These are phyloP conservation scores for Ceratopteris richardii DNA, from an alignment of 75 land plant species.

Conservation along the genomic window DNA sequence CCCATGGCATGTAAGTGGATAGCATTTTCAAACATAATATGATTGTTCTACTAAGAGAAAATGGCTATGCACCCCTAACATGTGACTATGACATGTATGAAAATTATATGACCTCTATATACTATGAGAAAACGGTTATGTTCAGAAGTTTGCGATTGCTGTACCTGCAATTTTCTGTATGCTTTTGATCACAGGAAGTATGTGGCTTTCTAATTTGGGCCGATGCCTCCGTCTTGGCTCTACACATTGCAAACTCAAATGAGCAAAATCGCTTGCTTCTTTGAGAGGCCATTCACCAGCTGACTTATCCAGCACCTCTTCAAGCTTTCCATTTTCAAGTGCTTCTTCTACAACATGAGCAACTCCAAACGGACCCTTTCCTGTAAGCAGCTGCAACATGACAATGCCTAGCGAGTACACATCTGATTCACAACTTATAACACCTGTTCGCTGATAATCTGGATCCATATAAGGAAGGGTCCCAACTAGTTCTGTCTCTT, in stretches of 20 bases:
- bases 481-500: conserved; percentile 24
- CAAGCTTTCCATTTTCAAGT: conserved; percentile 13
- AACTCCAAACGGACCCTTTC: conserved; percentile 15
- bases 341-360: conserved; percentile 19
- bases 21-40: too few species aligned
- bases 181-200: conserved; percentile 45
- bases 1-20: too few species aligned
- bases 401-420: conserved; percentile 31
- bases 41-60: too few species aligned
- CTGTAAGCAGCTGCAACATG: conserved; percentile 31
- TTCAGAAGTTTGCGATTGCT: too few species aligned
- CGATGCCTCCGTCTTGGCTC: conserved; percentile 30
- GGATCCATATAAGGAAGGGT: conserved; percentile 39
- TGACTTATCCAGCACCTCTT: conserved; percentile 16
- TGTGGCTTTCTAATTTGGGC: conserved; percentile 38
- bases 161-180: too few species aligned
- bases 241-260: conserved; percentile 41
- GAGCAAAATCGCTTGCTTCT: conserved; percentile 41
- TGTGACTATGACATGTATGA: too few species aligned
- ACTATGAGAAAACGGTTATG: too few species aligned
- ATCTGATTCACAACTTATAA: conserved; percentile 31
- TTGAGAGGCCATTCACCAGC: conserved; percentile 26
- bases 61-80: too few species aligned
- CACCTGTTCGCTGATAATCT: conserved; percentile 29
- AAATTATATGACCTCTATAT: too few species aligned